These are phyloP conservation scores for Jimgerdemannia flammicorona DNA, from an alignment of 192 early-diverging fungal species.

Conservation along the genomic window DNA sequence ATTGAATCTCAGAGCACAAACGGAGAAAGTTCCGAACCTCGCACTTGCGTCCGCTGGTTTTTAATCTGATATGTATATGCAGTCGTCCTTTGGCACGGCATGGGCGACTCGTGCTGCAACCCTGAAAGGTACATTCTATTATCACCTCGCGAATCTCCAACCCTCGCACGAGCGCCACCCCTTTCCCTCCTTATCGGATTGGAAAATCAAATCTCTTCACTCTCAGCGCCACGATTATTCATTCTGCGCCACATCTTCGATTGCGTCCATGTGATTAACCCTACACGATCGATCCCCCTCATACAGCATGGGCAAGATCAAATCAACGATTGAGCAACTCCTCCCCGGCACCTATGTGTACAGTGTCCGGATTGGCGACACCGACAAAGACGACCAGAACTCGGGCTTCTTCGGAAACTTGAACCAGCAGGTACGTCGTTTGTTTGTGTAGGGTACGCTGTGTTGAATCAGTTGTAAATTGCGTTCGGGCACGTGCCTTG, in stretches of 20 bases:
- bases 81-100: constrained; percentile 86
- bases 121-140: constrained; percentile 34
- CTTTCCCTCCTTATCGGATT: background rate
- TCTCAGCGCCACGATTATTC: too few species aligned
- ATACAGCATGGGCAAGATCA: constrained; percentile 48
- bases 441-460: too few species aligned
- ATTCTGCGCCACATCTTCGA: background rate
- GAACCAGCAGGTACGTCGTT: constrained; percentile 57
- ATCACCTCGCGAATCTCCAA: constrained; percentile 22
- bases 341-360: constrained; percentile 73
- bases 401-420: constrained; percentile 86
- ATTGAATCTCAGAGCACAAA: background rate
- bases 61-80: constrained; percentile 4
- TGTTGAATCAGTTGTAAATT: background rate
- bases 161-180: constrained; percentile 7
- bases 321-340: constrained; percentile 31
- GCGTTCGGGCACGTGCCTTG: background rate
- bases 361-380: constrained; percentile 66
- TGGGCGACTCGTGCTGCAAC: constrained; percentile 84
- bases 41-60: background rate
- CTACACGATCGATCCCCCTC: constrained; percentile 8
- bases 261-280: background rate
- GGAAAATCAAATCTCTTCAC: too few species aligned
- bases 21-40: too few species aligned
- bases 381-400: constrained; percentile 68